These are phyloP conservation scores for Lanmaoa rubissima DNA, from an alignment of 768 basidiomycete genomes.

Conservation along the genomic window DNA sequence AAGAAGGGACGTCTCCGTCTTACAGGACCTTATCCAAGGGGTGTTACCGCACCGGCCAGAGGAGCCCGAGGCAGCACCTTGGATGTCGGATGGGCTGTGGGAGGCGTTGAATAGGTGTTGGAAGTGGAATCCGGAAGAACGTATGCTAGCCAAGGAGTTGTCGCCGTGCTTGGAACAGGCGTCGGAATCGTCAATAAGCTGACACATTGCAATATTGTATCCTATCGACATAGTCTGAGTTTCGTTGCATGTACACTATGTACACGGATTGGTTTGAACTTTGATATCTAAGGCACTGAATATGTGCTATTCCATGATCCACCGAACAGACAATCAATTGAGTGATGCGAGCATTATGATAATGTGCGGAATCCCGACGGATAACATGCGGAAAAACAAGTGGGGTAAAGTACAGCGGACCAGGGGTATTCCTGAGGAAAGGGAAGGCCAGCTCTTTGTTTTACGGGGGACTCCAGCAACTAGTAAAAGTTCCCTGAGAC, in stretches of 20 bases:
- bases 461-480: conserved; percentile 27
- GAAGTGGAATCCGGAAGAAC: conserved; percentile 35
- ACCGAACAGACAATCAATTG: conserved; percentile 23
- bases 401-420: conserved; percentile 43
- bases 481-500: conserved; percentile 20
- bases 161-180: conserved; percentile 9
- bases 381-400: conserved; percentile 36
- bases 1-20: conserved; percentile 49
- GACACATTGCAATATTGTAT: background rate
- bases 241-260: conserved; percentile 5
- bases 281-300: background rate
- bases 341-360: conserved; percentile 39
- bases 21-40: conserved; percentile 41
- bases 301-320: conserved; percentile 6
- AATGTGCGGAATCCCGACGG: conserved; percentile 35
- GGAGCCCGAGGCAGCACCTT: conserved; percentile 30
- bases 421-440: conserved; percentile 36
- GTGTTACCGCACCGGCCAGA: conserved; percentile 45
- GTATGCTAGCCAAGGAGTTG: conserved; percentile 44
- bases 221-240: background rate
- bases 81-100: conserved; percentile 52
- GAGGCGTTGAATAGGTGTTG: conserved; percentile 46
- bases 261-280: background rate
- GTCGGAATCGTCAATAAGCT: conserved; percentile 2
- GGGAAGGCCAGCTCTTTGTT: conserved; percentile 38